Evolutionary conservation across 495 filamentous ascomycete genomes (phyloP).

Genomic region (Xylaria telfairii): DNA sequence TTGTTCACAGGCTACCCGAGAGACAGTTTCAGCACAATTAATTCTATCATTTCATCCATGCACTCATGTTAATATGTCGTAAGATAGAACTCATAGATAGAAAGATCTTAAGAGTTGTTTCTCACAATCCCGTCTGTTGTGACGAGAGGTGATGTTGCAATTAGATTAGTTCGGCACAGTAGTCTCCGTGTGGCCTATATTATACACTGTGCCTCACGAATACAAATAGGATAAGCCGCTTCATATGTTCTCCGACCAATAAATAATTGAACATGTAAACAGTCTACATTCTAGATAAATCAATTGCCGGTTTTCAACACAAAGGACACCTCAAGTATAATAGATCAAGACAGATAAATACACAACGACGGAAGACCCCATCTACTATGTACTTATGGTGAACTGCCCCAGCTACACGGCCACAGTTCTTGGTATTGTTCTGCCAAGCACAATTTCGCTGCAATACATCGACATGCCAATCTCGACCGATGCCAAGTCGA

Average conservation of each 20-base stretch:
- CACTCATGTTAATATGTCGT: not conserved
- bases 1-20: not conserved
- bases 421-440: conserved; percentile 1
- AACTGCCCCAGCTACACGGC: not conserved
- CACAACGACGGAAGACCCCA: not conserved
- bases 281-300: not conserved
- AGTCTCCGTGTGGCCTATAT: no score
- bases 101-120: not conserved
- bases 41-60: not conserved
- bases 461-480: conserved; percentile 8
- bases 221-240: not conserved
- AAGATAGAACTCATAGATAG: not conserved
- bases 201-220: no score
- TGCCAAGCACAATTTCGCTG: conserved; percentile 6
- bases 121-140: not conserved
- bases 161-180: no score
- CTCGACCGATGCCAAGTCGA: conserved; percentile 22
- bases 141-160: no score
- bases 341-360: not conserved
- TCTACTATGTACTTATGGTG: not conserved
- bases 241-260: no score
- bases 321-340: not conserved
- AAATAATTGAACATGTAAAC: not conserved
- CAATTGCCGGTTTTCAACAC: not conserved
- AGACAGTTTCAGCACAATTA: not conserved